Base-by-base conservation (phyloP, 805 yeast genomes). In the Cyberlindnera suaveolens region DNA sequence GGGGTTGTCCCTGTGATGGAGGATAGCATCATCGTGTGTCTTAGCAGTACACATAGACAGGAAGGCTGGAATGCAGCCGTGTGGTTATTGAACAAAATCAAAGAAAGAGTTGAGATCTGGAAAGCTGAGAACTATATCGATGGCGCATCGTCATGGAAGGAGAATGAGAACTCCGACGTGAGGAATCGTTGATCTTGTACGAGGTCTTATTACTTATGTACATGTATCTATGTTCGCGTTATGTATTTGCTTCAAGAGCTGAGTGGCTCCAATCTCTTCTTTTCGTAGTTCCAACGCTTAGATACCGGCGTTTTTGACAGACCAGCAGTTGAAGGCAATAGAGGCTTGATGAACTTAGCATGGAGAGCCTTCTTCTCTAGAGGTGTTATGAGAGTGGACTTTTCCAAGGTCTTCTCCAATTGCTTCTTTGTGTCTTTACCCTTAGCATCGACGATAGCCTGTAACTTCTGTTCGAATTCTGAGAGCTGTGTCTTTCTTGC, bases 221-320 rank as follows among this genome's bases (percentile, higher is more conserved):
- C 34, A 26, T 26, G 35, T 26, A 23, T 23, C 27, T 23, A 23
- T 33, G 34, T 40, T 15, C 31, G 31, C 16, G 13, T 17, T 39
- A 19, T 33, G 23, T 33, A 31, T 23, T 9, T 16, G 23, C 10
- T 37, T 31, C 11, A 38, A 14, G 9, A 14, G 29, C 30, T 19
- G 16, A 32, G 66, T 6, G 70, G 64, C 47, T 77, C 80, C 32
- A 82, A 68, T 45, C 62, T 67, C 50, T 77, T 68, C 37, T 70
- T 70, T 18, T 65, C 70, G 42, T 78, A 75, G 59, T 86, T 80
- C 74, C 81, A 86, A 44, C 80, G 73, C 51, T 75, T 74, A 42
- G 75, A 67, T 13, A 74, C 67, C 33, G 70, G 62, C 16, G 76
- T 70, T 19, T 72, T 70, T 55, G 68, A 45, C 13, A 70, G 52